Conservation (phyloP, 2,329 filamentous ascomycete genomes). For the Trichophaea hybrida region DNA sequence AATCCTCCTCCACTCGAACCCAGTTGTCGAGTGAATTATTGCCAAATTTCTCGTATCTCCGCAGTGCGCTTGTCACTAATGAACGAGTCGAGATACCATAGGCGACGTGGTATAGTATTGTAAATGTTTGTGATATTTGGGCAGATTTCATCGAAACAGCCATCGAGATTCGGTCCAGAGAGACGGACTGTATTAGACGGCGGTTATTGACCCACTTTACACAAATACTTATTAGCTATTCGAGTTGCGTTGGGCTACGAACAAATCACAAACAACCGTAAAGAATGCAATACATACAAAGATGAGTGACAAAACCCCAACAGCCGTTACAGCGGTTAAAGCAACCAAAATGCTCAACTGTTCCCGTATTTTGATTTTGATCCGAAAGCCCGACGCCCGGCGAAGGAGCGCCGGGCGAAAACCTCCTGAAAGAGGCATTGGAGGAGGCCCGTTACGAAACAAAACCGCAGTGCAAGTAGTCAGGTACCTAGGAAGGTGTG, state of each 20-base stretch:
- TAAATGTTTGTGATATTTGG: slow-evolving; percentile 62
- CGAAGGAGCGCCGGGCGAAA: background rate
- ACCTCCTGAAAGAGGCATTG: background rate
- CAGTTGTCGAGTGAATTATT: slow-evolving; percentile 48
- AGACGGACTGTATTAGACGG: slow-evolving; percentile 44
- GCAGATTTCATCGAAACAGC: slow-evolving; percentile 78
- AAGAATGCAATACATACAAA: slow-evolving; percentile 33
- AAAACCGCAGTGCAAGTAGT: too few relatives aligned
- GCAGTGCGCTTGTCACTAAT: slow-evolving; percentile 42
- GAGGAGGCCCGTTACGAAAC: too few relatives aligned
- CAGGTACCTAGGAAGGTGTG: too few relatives aligned
- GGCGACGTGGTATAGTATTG: slow-evolving; percentile 62
- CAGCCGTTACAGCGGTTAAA: slow-evolving; percentile 55
- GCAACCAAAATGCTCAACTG: slow-evolving; percentile 73
- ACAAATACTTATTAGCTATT: slow-evolving; percentile 28
- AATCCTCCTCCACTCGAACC: slow-evolving; percentile 45
- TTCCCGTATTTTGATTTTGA: slow-evolving; percentile 78
- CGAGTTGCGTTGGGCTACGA: slow-evolving; percentile 28
- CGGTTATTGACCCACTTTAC: slow-evolving; percentile 48
- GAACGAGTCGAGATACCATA: slow-evolving; percentile 55
- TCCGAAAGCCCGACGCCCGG: slow-evolving; percentile 29
- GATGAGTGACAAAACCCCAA: slow-evolving; percentile 67
- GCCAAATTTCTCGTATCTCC: slow-evolving; percentile 38
- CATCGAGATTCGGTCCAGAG: slow-evolving; percentile 50
- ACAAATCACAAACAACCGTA: background rate